Percentiles rank a stretch among this genome's conserved stretches.
Evolutionary conservation across 2,329 filamentous ascomycete species (phyloP).

Genomic region (Beauveria sp.): DNA sequence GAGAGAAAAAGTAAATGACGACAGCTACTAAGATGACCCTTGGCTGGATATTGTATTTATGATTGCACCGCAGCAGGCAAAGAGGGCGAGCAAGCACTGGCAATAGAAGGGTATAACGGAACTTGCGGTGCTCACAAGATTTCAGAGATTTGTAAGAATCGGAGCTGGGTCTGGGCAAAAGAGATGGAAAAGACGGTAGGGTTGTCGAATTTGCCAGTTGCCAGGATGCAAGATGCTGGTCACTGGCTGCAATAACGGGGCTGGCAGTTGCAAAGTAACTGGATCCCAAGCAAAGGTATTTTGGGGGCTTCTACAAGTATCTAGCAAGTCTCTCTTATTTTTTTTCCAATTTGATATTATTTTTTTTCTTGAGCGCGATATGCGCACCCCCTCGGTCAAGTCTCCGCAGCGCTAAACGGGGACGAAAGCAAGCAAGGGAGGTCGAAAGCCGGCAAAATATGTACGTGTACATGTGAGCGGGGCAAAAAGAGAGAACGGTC

Average conservation of each 20-base stretch:
- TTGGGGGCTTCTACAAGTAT: not conserved
- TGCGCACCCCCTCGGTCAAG: too few species aligned
- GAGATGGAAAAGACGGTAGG: not conserved
- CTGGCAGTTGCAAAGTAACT: not conserved
- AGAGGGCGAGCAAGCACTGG: not conserved
- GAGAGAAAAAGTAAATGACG: too few species aligned
- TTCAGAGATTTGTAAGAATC: not conserved
- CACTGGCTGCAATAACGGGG: too few species aligned
- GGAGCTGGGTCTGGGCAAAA: not conserved
- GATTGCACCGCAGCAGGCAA: not conserved
- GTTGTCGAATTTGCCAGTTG: not conserved
- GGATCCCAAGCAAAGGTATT: not conserved
- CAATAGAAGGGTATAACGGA: not conserved
- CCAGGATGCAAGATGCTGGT: not conserved
- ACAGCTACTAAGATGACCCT: not conserved
- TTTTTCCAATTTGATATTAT: not conserved
- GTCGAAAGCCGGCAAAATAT: too few species aligned
- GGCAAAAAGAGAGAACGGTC: too few species aligned
- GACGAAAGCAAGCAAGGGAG: too few species aligned
- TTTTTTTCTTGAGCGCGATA: not conserved
- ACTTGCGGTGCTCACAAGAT: not conserved
- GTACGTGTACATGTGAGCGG: too few species aligned
- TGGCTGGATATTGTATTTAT: too few species aligned
- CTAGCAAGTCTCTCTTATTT: not conserved
- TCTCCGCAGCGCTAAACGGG: too few species aligned